A percentile compares a stretch with the other conserved stretches of the same genome.
phyloP scores from a whole-genome alignment of 108 stramenopile genomes.

The Nitzschia sp. region DNA sequence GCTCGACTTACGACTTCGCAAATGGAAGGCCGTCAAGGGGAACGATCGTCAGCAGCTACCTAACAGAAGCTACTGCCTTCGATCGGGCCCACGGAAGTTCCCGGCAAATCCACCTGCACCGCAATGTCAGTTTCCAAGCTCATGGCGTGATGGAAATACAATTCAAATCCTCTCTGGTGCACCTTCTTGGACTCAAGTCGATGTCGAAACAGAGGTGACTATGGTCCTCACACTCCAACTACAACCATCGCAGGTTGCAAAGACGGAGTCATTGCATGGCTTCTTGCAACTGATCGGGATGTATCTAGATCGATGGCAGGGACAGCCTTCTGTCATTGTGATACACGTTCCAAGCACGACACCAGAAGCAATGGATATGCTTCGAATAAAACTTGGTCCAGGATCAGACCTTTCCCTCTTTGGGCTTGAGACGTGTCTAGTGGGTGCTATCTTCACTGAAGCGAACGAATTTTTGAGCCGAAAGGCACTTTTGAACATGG shows the following conservation, averaged over 20 bases:
- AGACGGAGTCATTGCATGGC: conserved; percentile 34
- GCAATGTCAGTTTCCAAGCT: conserved; percentile 39
- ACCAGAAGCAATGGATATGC: conserved; percentile 4
- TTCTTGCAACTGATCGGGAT: conserved; percentile 55
- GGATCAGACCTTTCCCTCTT: conserved; percentile 31
- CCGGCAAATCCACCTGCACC: conserved; percentile 30
- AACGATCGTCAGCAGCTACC: conserved; percentile 44
- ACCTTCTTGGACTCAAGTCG: conserved; percentile 50
- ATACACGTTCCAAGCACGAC: conserved; percentile 55
- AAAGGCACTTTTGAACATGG: conserved; percentile 88
- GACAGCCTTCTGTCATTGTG: conserved; percentile 72
- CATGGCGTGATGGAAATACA: conserved; percentile 44
- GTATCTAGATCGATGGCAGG: conserved; percentile 72
- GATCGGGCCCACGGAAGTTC: conserved; percentile 25
- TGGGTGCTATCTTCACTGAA: conserved; percentile 49
- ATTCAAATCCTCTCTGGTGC: conserved; percentile 44
- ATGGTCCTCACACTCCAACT: conserved; percentile 78
- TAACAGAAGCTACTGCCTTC: conserved; percentile 44
- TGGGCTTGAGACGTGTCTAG: conserved; percentile 49
- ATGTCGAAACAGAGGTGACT: conserved; percentile 64
- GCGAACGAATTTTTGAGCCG: conserved; percentile 51
- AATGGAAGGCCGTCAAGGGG: conserved; percentile 37
- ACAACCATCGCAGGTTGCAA: conserved; percentile 44
- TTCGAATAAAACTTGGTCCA: conserved; percentile 38
- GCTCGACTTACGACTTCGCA: conserved; percentile 25